A percentile compares a stretch with the other conserved stretches of the same genome.
Evolutionary conservation across 1,139 yeast genomes (phyloP).

Genomic region (Chernovozyma aurita): DNA sequence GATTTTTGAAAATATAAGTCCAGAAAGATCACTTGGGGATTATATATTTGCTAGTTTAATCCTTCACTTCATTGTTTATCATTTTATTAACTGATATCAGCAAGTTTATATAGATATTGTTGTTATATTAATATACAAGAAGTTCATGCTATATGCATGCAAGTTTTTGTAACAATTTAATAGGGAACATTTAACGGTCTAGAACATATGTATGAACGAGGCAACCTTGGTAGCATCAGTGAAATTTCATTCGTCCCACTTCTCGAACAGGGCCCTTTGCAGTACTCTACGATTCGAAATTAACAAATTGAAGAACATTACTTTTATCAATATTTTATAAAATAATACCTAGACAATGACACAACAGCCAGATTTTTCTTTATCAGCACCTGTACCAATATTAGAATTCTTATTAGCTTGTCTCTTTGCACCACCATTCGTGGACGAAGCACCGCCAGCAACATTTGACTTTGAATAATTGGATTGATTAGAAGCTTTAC

Average conservation of each 20-base stretch:
- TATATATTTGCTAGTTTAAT: conserved; percentile 82
- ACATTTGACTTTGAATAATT: not conserved
- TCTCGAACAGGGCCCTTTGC: too few relatives aligned
- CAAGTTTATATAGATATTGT: too few relatives aligned
- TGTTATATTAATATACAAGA: too few relatives aligned
- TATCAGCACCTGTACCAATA: conserved; percentile 14
- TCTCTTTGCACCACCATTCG: conserved; percentile 4
- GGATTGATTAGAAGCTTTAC: not conserved
- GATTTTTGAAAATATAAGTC: conserved; percentile 50
- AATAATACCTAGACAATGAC: conserved; percentile 28
- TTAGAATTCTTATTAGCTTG: conserved; percentile 2
- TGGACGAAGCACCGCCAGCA: conserved; percentile 7
- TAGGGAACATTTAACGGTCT: too few relatives aligned
- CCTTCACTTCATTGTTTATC: conserved; percentile 83
- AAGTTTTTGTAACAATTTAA: too few relatives aligned
- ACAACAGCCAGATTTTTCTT: conserved; percentile 45
- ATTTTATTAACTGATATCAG: conserved; percentile 71
- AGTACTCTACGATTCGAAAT: too few relatives aligned
- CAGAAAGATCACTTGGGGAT: conserved; percentile 86
- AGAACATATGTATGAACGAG: too few relatives aligned
- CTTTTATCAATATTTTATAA: not conserved
- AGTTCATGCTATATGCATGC: too few relatives aligned
- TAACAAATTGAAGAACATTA: too few relatives aligned
- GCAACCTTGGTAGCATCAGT: too few relatives aligned
- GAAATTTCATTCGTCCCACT: too few relatives aligned